Percentiles rank a stretch among this genome's conserved stretches.
These are phyloP conservation scores for Botryosphaeria dothidea DNA, from an alignment of 2,329 filamentous ascomycete genomes.

Conservation along the genomic window DNA sequence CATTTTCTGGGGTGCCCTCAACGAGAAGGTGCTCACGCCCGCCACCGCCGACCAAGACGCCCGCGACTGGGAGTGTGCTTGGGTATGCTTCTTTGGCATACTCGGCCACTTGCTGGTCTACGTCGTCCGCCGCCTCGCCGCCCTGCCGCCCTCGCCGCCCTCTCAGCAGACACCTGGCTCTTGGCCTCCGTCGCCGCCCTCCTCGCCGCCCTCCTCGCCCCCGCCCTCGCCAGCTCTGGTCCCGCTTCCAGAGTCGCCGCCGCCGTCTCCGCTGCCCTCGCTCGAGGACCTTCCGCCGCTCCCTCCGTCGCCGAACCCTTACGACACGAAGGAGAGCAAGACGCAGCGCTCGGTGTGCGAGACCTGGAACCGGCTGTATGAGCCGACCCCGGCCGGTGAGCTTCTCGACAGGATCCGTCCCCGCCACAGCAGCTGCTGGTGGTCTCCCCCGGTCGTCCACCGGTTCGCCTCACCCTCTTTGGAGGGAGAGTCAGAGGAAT, in stretches of 20 bases:
- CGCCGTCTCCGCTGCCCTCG: background rate
- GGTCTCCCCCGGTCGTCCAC: too few relatives aligned
- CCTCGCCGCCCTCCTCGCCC: background rate
- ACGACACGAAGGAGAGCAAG: too few relatives aligned
- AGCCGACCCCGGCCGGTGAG: too few relatives aligned
- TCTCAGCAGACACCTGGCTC: background rate
- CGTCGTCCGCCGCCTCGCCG: background rate
- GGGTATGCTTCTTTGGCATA: background rate
- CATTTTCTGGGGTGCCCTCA: background rate
- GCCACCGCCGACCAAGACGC: background rate
- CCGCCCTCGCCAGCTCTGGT: background rate
- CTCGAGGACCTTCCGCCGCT: background rate
- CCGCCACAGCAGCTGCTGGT: too few relatives aligned
- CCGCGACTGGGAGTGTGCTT: background rate
- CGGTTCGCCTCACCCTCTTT: too few relatives aligned
- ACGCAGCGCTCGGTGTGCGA: too few relatives aligned
- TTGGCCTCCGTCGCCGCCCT: background rate
- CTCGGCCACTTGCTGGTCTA: background rate
- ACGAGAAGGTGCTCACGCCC: background rate
- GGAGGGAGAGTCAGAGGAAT: background rate
- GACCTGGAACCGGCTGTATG: too few relatives aligned
- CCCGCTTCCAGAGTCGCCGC: background rate
- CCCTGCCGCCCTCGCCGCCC: background rate
- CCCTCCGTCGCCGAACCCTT: background rate
- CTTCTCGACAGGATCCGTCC: too few relatives aligned